These are phyloP conservation scores for Irpex lacteus DNA, from an alignment of 1,284 basidiomycete species.

Conservation along the genomic window DNA sequence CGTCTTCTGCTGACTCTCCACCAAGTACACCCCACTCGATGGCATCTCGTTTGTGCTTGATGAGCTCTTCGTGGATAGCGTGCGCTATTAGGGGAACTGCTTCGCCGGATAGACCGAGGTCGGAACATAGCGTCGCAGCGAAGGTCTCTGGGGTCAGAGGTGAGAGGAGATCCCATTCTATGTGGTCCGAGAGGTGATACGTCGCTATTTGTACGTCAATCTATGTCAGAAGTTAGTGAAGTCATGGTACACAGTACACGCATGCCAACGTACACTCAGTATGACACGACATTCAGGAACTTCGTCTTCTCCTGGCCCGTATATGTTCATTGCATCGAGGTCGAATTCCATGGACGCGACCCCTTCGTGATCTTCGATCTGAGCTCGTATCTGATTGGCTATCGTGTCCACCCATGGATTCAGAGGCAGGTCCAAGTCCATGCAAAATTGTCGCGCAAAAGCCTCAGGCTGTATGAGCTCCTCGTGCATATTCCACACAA, in stretches of 20 bases:
- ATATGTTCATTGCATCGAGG: constrained; percentile 30
- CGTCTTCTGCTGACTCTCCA: constrained; percentile 36
- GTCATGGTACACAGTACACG: not conserved
- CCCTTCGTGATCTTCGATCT: constrained; percentile 86
- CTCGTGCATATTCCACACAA: constrained; percentile 95
- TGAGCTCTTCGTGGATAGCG: constrained; percentile 91
- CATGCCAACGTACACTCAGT: constrained; percentile 66
- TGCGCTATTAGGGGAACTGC: constrained; percentile 87
- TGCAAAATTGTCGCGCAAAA: constrained; percentile 86
- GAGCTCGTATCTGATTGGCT: constrained; percentile 83
- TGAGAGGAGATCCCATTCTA: constrained; percentile 98
- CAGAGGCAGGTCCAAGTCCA: constrained; percentile 79
- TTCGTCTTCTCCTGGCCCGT: constrained; percentile 47
- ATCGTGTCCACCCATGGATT: constrained; percentile 74
- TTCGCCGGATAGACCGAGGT: constrained; percentile 88
- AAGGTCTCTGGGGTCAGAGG: constrained; percentile 89
- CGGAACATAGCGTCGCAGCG: constrained; percentile 76
- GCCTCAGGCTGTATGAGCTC: constrained; percentile 75
- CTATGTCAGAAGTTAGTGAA: constrained; percentile 36
- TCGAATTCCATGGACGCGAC: constrained; percentile 63
- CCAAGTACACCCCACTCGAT: constrained; percentile 90
- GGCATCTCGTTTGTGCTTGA: constrained; percentile 93
- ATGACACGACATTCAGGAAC: constrained; percentile 87
- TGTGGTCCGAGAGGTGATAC: constrained; percentile 88
- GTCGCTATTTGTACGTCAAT: constrained; percentile 98